Conservation (phyloP, 805 yeast genomes). For the Ogataea polymorpha region DNA sequence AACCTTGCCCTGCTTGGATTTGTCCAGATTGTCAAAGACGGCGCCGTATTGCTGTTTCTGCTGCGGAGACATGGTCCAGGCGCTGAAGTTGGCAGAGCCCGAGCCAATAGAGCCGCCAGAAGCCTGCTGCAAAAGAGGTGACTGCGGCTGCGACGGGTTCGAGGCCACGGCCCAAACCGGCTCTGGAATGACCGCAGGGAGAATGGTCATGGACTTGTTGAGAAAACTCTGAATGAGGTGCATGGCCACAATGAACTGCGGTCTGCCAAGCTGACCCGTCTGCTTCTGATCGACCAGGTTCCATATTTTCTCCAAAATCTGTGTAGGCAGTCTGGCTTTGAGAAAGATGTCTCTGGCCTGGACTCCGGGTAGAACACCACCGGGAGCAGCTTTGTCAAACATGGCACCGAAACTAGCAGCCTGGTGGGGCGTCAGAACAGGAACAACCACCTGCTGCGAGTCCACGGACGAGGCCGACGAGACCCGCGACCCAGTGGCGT, state of each 20-base stretch:
- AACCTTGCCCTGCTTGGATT: slow-evolving; percentile 55
- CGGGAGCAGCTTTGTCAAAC: slow-evolving; percentile 64
- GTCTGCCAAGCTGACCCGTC: slow-evolving; percentile 66
- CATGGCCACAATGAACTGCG: slow-evolving; percentile 91
- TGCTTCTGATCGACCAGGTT: slow-evolving; percentile 74
- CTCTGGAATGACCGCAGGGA: slow-evolving; percentile 33
- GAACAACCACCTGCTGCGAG: slow-evolving; percentile 37
- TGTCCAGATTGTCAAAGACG: slow-evolving; percentile 78
- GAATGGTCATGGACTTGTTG: slow-evolving; percentile 53
- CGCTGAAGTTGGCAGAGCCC: slow-evolving; percentile 23
- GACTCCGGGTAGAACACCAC: slow-evolving; percentile 61
- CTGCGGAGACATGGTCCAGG: slow-evolving; percentile 65
- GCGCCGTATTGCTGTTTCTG: slow-evolving; percentile 76
- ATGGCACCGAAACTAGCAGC: slow-evolving; percentile 63
- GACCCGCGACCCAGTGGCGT: slow-evolving; percentile 31
- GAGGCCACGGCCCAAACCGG: slow-evolving; percentile 33
- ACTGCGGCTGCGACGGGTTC: slow-evolving; percentile 16
- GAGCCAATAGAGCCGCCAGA: slow-evolving; percentile 11
- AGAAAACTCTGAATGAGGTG: slow-evolving; percentile 83
- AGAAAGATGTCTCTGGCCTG: slow-evolving; percentile 81
- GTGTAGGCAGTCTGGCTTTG: slow-evolving; percentile 82
- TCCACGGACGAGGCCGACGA: slow-evolving; percentile 32
- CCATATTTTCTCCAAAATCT: slow-evolving; percentile 85
- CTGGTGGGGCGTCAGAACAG: slow-evolving; percentile 55
- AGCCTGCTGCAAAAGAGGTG: slow-evolving; percentile 16